Conservation (phyloP, 2,329 filamentous ascomycete genomes). For the Fusarium sp. region DNA sequence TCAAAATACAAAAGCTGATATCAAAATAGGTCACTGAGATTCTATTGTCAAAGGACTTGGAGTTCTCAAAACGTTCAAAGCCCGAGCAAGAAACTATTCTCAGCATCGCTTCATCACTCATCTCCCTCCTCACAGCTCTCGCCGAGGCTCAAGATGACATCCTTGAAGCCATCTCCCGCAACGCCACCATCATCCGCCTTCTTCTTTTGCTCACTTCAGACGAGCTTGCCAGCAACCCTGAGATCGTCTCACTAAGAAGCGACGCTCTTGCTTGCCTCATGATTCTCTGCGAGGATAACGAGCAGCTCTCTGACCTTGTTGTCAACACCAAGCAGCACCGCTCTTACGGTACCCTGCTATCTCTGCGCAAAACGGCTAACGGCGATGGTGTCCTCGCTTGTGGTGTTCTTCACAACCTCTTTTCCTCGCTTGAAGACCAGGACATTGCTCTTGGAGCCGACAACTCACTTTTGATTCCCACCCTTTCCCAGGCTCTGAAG, state of each 20-base stretch:
- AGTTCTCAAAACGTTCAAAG: conserved; percentile 61
- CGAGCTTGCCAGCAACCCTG: conserved; percentile 56
- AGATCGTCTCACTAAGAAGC: conserved; percentile 55
- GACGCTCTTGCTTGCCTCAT: conserved; percentile 67
- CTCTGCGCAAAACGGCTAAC: conserved; percentile 60
- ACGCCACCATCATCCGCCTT: conserved; percentile 62
- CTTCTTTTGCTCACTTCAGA: conserved; percentile 64
- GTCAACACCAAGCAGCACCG: conserved; percentile 59
- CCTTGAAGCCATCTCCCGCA: conserved; percentile 63
- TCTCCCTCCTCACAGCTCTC: conserved; percentile 64
- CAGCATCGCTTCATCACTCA: conserved; percentile 65
- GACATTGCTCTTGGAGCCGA: conserved; percentile 46
- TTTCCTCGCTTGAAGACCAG: conserved; percentile 55
- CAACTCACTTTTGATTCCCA: conserved; percentile 51
- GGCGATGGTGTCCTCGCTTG: conserved; percentile 67
- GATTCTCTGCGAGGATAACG: conserved; percentile 70
- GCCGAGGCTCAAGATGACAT: conserved; percentile 71
- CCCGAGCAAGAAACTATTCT: conserved; percentile 65
- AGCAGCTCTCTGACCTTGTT: conserved; percentile 63
- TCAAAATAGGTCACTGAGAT: conserved; percentile 57
- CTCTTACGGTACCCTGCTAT: conserved; percentile 62
- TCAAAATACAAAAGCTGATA: conserved; percentile 5
- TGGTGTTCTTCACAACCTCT: conserved; percentile 72
- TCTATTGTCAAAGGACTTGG: conserved; percentile 54
- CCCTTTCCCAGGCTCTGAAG: conserved; percentile 50